Conservation (phyloP, 805 yeast species). For the Suhomyces sp. region DNA sequence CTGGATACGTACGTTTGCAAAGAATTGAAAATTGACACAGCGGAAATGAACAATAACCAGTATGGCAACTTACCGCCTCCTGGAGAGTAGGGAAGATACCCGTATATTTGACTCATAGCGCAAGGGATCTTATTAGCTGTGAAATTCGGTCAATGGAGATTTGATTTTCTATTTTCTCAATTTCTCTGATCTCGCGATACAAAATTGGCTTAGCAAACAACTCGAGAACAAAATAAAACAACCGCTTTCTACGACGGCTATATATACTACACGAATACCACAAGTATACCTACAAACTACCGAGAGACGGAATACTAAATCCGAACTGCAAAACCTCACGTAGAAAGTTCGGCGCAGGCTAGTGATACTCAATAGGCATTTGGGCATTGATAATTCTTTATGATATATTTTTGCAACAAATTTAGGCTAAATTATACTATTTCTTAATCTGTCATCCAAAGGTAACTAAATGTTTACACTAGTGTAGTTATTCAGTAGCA, state of each 20-base stretch:
- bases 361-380: not conserved
- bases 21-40: conserved; percentile 90
- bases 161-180: not conserved
- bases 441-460: not conserved
- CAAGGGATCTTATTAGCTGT: not conserved
- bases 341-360: not conserved
- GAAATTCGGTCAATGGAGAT: not conserved
- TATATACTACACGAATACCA: not conserved
- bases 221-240: not conserved
- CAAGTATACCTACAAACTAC: not conserved
- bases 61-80: conserved; percentile 32
- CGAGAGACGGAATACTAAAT: not conserved
- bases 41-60: conserved; percentile 56
- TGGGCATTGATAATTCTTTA: not conserved
- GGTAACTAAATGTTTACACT: not conserved
- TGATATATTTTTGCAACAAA: not conserved
- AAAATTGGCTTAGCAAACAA: not conserved
- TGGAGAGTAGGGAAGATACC: conserved; percentile 12
- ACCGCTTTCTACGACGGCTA: not conserved
- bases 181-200: not conserved
- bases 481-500: not conserved
- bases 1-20: conserved; percentile 72
- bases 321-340: not conserved
- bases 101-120: not conserved
- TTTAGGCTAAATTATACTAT: not conserved